These are phyloP conservation scores for Suillus luteus DNA, from an alignment of 768 basidiomycete genomes.

Conservation along the genomic window DNA sequence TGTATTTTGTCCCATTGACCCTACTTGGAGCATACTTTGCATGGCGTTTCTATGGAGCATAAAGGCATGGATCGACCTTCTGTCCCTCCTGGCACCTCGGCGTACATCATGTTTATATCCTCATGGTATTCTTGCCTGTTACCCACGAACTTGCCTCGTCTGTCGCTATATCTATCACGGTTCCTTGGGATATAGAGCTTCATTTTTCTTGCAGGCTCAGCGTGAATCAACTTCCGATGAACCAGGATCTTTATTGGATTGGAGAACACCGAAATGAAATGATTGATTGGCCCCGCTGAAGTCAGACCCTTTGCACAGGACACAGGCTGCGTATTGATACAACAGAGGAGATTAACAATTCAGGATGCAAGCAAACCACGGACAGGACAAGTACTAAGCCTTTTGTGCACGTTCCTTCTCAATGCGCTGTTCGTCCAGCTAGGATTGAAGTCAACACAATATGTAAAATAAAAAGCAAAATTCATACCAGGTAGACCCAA, in stretches of 20 bases:
- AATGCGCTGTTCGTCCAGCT: conserved; percentile 34
- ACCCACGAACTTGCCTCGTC: conserved; percentile 1
- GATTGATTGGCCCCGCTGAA: conserved; percentile 3
- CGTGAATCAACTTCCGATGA: conserved; percentile 3
- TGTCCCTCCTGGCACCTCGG: neutral
- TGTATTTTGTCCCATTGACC: conserved; percentile 83
- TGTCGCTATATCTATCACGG: conserved; percentile 19
- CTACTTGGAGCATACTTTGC: conserved; percentile 86
- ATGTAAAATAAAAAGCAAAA: neutral
- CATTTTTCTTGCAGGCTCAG: conserved; percentile 7
- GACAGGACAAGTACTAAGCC: conserved; percentile 1
- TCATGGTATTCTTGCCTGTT: conserved; percentile 19
- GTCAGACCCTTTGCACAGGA: neutral
- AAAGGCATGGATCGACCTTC: conserved; percentile 14
- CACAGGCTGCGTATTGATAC: neutral
- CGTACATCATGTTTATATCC: conserved; percentile 13
- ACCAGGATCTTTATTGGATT: neutral
- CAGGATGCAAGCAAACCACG: neutral
- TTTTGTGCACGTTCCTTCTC: conserved; percentile 20
- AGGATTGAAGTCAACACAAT: conserved; percentile 9
- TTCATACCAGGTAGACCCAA: conserved; percentile 30
- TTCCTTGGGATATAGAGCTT: conserved; percentile 21
- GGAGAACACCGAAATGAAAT: neutral
- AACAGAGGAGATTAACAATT: neutral
- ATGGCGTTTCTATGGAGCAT: conserved; percentile 71